phyloP scores from a whole-genome alignment of 768 basidiomycete genomes.

The Pleurotus tuber-regium region DNA sequence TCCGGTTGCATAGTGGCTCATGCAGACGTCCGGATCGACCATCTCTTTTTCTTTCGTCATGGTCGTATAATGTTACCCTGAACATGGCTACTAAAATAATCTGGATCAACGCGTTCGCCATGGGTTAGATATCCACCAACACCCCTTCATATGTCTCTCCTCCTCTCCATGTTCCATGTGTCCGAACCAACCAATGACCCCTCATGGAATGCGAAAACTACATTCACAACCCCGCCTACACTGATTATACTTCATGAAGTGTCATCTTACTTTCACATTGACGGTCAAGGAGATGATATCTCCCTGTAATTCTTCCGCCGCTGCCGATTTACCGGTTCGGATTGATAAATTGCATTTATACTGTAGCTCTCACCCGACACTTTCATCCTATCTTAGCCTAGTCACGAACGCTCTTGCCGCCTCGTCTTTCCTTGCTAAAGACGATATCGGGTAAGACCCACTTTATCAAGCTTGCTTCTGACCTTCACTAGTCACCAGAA shows the following conservation, averaged over 20 bases:
- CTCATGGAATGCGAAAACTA: constrained; percentile 24
- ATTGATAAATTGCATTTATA: neutral
- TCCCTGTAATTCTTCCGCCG: neutral
- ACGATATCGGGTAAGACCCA: no score
- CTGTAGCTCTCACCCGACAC: constrained; percentile 13
- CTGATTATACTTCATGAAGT: constrained; percentile 62
- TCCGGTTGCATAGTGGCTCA: no score
- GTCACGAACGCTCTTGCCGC: constrained; percentile 45
- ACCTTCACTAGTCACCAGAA: no score
- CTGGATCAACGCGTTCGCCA: neutral
- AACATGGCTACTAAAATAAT: neutral
- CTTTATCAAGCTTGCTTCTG: no score
- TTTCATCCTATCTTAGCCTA: constrained; percentile 53
- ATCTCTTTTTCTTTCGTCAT: constrained; percentile 6
- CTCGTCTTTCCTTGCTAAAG: constrained; percentile 27
- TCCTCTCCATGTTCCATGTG: constrained; percentile 49
- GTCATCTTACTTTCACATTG: constrained; percentile 47
- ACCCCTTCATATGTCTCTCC: constrained; percentile 49
- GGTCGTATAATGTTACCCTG: neutral
- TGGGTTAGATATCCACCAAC: constrained; percentile 66
- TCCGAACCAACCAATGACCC: constrained; percentile 21
- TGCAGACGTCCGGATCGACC: no score
- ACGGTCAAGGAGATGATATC: neutral
- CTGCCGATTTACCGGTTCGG: neutral
- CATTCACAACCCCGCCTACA: constrained; percentile 34